A percentile compares a stretch with the other conserved stretches of the same genome.
Conservation (phyloP, 805 yeast genomes). For the Limtongia smithiae region DNA sequence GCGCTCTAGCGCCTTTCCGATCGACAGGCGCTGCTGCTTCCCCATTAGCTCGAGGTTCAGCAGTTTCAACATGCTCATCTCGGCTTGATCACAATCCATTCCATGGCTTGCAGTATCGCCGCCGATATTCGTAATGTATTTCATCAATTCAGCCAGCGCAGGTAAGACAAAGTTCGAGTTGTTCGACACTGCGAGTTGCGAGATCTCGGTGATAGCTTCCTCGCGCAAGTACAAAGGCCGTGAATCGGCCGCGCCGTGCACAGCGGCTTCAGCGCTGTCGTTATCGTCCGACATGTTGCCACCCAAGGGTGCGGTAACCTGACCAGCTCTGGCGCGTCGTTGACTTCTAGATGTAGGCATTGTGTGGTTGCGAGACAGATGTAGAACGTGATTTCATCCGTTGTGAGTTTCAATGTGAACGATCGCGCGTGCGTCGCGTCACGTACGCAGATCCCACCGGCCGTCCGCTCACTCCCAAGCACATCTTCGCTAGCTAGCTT, state of each 20-base stretch:
- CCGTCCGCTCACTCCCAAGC: too few relatives aligned
- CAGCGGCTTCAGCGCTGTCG: too few relatives aligned
- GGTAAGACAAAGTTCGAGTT: background rate
- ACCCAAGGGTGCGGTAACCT: too few relatives aligned
- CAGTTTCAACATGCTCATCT: background rate
- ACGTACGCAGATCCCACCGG: too few relatives aligned
- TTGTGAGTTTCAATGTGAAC: too few relatives aligned
- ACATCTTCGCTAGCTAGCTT: too few relatives aligned
- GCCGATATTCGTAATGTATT: background rate
- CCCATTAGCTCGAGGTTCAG: background rate
- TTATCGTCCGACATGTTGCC: too few relatives aligned
- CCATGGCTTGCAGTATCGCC: background rate
- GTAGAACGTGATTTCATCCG: too few relatives aligned
- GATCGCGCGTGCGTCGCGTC: too few relatives aligned
- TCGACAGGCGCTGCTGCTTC: background rate
- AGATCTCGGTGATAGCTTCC: background rate
- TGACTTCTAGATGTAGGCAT: too few relatives aligned
- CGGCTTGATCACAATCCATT: background rate
- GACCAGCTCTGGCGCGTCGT: too few relatives aligned
- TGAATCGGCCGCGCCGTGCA: background rate
- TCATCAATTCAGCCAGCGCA: background rate
- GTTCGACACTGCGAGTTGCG: background rate
- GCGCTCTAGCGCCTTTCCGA: background rate
- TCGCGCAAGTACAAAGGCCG: conserved; percentile 1
- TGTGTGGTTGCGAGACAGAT: too few relatives aligned